Percentiles rank a stretch among this genome's conserved stretches.
These are phyloP conservation scores for Vitis labrusca DNA, from an alignment of 164 flowering plant species.

Conservation along the genomic window DNA sequence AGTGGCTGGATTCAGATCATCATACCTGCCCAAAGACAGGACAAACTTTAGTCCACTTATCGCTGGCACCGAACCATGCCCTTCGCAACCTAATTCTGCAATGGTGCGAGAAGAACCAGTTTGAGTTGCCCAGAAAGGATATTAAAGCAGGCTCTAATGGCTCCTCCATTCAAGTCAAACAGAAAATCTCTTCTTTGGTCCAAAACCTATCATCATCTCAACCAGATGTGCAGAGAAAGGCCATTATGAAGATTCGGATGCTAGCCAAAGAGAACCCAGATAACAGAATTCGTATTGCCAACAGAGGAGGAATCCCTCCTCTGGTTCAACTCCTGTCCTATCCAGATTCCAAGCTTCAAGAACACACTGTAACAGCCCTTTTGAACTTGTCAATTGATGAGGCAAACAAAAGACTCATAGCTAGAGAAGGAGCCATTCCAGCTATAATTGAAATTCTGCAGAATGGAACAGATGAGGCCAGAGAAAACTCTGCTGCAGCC, in stretches of 20 bases:
- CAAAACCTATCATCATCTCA: conserved; percentile 12
- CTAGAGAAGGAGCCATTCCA: conserved; percentile 64
- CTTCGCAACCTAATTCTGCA: conserved; percentile 31
- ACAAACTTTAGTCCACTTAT: conserved; percentile 21
- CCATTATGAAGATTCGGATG: conserved; percentile 27
- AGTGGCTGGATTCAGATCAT: conserved; percentile 37
- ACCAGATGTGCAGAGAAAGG: conserved; percentile 28
- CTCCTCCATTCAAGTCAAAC: conserved; percentile 14
- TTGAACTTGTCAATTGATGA: conserved; percentile 81
- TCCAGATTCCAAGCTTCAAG: conserved; percentile 45
- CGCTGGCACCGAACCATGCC: conserved; percentile 35
- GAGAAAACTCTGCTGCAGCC: conserved; percentile 90
- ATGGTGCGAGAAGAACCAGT: conserved; percentile 37
- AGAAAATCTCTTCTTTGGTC: conserved; percentile 19
- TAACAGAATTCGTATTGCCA: conserved; percentile 1
- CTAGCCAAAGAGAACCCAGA: conserved; percentile 7
- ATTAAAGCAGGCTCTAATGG: conserved; percentile 15
- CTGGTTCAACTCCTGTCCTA: conserved; percentile 1
- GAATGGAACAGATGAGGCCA: conserved; percentile 59
- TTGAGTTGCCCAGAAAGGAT: conserved; percentile 25
- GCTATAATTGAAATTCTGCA: conserved; percentile 65
- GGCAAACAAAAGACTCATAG: conserved; percentile 64
- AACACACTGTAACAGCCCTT: conserved; percentile 78
- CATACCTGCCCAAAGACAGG: conserved; percentile 38
- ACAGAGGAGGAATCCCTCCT: conserved; percentile 7